Evolutionary conservation across 1,139 yeast genomes (phyloP).

Genomic region (Geotrichum europaeum): DNA sequence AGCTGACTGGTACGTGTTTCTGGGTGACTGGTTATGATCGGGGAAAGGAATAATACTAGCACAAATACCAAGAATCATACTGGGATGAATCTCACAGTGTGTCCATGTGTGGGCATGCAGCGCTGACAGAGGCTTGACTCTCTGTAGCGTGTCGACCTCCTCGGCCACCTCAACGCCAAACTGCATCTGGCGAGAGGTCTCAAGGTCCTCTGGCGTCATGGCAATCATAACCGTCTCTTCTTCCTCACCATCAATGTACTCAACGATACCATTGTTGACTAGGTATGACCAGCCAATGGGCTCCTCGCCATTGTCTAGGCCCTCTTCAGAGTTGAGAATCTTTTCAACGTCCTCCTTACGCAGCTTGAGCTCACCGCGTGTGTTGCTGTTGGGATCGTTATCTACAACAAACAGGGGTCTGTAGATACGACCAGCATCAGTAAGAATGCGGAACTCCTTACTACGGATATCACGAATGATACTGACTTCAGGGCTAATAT

Average conservation of each 20-base stretch:
- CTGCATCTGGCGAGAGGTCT: slow-evolving; percentile 53
- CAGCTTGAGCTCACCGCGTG: slow-evolving; percentile 73
- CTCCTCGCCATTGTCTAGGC: slow-evolving; percentile 46
- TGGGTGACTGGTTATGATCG: slow-evolving; percentile 98
- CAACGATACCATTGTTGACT: slow-evolving; percentile 80
- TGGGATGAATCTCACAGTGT: slow-evolving; percentile 98
- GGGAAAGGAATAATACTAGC: slow-evolving; percentile 99
- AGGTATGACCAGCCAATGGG: slow-evolving; percentile 77
- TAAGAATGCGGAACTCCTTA: slow-evolving; percentile 88
- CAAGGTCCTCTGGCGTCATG: slow-evolving; percentile 96
- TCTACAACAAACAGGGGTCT: slow-evolving; percentile 92
- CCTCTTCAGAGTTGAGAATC: slow-evolving; percentile 60
- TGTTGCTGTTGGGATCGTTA: slow-evolving; percentile 63
- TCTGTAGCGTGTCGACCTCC: slow-evolving; percentile 71
- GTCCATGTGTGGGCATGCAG: slow-evolving; percentile 82
- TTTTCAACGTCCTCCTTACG: slow-evolving; percentile 77
- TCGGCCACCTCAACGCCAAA: slow-evolving; percentile 43
- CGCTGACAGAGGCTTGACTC: slow-evolving; percentile 67
- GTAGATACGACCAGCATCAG: slow-evolving; percentile 98
- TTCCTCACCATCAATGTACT: slow-evolving; percentile 95
- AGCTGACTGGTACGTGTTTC: slow-evolving; percentile 98
- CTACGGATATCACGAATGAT: slow-evolving; percentile 96
- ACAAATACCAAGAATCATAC: slow-evolving; percentile 97
- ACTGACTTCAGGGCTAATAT: slow-evolving; percentile 92
- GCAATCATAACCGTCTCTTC: slow-evolving; percentile 98